phyloP scores from a whole-genome alignment of 371 early-diverging fungal genomes.

The Mucor velutinosus region DNA sequence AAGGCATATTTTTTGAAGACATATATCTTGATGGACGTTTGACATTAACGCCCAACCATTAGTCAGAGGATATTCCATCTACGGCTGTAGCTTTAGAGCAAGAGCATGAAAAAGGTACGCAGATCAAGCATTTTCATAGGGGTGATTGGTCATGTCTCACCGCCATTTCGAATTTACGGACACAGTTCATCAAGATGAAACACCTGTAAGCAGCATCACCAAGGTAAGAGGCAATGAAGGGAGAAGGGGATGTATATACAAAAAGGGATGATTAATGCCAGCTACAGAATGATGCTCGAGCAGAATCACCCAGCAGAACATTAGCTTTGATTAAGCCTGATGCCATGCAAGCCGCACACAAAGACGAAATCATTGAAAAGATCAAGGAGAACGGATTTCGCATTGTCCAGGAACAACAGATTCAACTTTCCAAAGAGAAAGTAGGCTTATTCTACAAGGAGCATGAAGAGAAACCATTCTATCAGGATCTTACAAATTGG shows the following conservation, averaged over 20 bases:
- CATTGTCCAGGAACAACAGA: constrained; percentile 61
- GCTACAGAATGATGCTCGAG: not conserved
- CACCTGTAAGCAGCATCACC: not conserved
- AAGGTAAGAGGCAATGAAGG: not conserved
- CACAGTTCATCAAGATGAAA: constrained; percentile 2
- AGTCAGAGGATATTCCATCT: not conserved
- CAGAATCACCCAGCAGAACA: constrained; percentile 5
- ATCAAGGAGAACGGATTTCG: constrained; percentile 61
- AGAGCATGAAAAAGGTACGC: constrained; percentile 1
- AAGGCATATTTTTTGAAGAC: not conserved
- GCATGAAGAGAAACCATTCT: constrained; percentile 72
- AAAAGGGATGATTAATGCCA: not conserved
- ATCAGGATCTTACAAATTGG: constrained; percentile 65
- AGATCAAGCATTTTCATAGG: not conserved
- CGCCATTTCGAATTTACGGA: not conserved
- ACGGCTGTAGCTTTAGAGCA: not conserved
- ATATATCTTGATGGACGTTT: not conserved
- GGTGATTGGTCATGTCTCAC: constrained; percentile 11
- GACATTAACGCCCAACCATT: not conserved
- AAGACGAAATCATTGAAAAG: constrained; percentile 59
- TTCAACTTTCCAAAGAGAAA: constrained; percentile 50
- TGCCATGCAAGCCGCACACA: constrained; percentile 38
- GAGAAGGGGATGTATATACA: not conserved
- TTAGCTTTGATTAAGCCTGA: constrained; percentile 44
- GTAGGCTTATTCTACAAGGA: constrained; percentile 73